Conservation (phyloP, 345 rosid species). For the Salix udensis region DNA sequence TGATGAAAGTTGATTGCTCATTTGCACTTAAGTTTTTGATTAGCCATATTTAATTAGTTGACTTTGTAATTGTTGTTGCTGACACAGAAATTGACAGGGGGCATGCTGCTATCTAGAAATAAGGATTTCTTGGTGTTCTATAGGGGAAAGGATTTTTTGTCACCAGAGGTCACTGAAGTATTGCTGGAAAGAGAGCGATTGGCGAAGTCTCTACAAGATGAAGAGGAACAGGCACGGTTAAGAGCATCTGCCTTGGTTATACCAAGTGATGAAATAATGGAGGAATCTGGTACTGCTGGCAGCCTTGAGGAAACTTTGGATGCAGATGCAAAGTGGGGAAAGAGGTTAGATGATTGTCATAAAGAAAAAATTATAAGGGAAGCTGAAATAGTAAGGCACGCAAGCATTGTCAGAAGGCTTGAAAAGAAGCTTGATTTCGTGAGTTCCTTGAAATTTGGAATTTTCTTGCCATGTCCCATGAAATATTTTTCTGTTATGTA, state of each 20-base stretch:
- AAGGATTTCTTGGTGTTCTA: slow-evolving; percentile 93
- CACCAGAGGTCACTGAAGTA: slow-evolving; percentile 69
- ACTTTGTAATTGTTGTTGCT: slow-evolving; percentile 18
- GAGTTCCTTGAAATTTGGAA: slow-evolving; percentile 34
- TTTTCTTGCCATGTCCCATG: not conserved
- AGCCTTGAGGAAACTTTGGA: slow-evolving; percentile 83
- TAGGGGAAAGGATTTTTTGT: slow-evolving; percentile 81
- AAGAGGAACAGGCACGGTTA: slow-evolving; percentile 78
- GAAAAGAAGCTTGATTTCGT: slow-evolving; percentile 71
- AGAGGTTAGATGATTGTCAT: slow-evolving; percentile 46
- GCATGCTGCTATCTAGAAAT: slow-evolving; percentile 74
- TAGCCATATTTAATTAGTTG: slow-evolving; percentile 4
- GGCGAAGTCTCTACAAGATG: slow-evolving; percentile 62
- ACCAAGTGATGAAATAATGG: slow-evolving; percentile 31
- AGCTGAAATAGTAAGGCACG: slow-evolving; percentile 63
- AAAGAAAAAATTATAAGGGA: slow-evolving; percentile 57
- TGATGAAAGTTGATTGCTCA: not conserved
- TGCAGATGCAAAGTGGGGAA: slow-evolving; percentile 81
- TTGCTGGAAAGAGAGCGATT: slow-evolving; percentile 74
- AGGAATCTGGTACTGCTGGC: slow-evolving; percentile 58
- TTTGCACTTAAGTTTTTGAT: not conserved
- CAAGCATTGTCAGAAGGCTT: slow-evolving; percentile 59
- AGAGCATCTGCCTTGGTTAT: slow-evolving; percentile 59
- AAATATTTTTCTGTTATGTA: no score
- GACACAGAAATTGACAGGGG: slow-evolving; percentile 85